Conservation (phyloP, 257 asterid genomes). For the Agastache rugosa region DNA sequence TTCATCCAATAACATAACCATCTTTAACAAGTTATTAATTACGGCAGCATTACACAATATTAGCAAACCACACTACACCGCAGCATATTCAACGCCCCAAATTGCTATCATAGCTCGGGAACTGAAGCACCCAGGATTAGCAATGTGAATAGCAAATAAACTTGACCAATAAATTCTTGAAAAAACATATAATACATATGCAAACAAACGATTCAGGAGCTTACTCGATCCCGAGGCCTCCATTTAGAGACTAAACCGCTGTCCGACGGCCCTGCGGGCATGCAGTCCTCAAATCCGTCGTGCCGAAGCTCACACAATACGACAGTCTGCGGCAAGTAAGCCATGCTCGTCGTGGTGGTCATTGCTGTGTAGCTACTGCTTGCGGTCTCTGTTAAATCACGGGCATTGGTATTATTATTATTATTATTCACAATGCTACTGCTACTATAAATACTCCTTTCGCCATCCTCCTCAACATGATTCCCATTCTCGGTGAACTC, state of each 20-base stretch:
- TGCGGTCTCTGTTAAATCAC: constrained; percentile 69
- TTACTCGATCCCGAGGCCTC: constrained; percentile 93
- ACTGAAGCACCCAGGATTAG: background rate
- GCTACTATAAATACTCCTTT: constrained; percentile 54
- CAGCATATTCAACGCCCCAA: constrained; percentile 10
- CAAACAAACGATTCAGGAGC: constrained; percentile 31
- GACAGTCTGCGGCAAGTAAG: constrained; percentile 84
- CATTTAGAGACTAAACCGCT: constrained; percentile 93
- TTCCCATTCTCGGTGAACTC: constrained; percentile 59
- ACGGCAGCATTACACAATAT: constrained; percentile 24
- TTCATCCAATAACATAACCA: background rate
- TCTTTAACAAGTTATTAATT: constrained; percentile 1
- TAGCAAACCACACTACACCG: background rate
- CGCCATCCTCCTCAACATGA: constrained; percentile 59
- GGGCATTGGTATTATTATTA: constrained; percentile 39
- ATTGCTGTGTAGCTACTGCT: constrained; percentile 64
- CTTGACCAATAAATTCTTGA: constrained; percentile 1
- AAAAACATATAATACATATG: background rate
- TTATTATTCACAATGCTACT: constrained; percentile 30
- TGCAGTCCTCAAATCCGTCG: constrained; percentile 81
- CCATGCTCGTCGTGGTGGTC: constrained; percentile 80
- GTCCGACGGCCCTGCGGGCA: constrained; percentile 85
- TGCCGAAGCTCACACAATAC: constrained; percentile 95
- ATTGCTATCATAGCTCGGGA: constrained; percentile 1
- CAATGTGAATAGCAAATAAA: constrained; percentile 10